These are phyloP conservation scores for Pseudozyma pruni DNA, from an alignment of 1,284 basidiomycete genomes.

Conservation along the genomic window DNA sequence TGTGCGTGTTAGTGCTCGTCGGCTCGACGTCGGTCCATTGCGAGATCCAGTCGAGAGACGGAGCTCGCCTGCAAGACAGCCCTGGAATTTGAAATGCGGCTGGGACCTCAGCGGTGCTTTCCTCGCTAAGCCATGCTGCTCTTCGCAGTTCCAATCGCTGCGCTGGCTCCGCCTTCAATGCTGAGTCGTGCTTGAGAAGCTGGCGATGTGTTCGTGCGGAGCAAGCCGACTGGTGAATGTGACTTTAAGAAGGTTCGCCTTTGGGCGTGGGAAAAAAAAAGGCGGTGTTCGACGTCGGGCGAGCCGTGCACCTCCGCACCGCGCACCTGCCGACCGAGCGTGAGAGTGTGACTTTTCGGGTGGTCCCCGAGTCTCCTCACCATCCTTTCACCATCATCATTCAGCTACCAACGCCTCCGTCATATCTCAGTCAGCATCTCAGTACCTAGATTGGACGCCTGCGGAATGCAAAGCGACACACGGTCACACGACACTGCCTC, in stretches of 20 bases:
- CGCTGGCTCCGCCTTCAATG: too few species aligned
- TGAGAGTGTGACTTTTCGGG: not conserved
- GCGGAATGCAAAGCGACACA: conserved; percentile 1
- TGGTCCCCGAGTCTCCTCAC: not conserved
- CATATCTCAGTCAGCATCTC: too few species aligned
- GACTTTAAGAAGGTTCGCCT: too few species aligned
- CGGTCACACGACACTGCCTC: not conserved
- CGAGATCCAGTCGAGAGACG: not conserved
- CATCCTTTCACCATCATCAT: not conserved
- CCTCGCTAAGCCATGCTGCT: too few species aligned
- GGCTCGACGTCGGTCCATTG: not conserved
- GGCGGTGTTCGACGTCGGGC: conserved; percentile 2
- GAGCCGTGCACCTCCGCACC: conserved; percentile 16
- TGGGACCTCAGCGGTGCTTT: too few species aligned
- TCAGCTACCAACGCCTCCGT: not conserved
- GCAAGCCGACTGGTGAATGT: too few species aligned
- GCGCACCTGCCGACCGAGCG: not conserved
- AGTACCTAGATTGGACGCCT: too few species aligned
- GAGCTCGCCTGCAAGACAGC: too few species aligned
- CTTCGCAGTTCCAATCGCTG: too few species aligned
- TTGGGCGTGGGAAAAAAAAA: not conserved
- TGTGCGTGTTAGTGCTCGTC: not conserved
- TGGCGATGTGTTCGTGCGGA: too few species aligned
- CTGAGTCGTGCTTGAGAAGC: too few species aligned
- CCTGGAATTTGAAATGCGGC: too few species aligned